Evolutionary conservation across 768 basidiomycete genomes (phyloP), one percentile per base, ranked within the genome.

Genomic region (Gloeostereum incarnatum): DNA sequence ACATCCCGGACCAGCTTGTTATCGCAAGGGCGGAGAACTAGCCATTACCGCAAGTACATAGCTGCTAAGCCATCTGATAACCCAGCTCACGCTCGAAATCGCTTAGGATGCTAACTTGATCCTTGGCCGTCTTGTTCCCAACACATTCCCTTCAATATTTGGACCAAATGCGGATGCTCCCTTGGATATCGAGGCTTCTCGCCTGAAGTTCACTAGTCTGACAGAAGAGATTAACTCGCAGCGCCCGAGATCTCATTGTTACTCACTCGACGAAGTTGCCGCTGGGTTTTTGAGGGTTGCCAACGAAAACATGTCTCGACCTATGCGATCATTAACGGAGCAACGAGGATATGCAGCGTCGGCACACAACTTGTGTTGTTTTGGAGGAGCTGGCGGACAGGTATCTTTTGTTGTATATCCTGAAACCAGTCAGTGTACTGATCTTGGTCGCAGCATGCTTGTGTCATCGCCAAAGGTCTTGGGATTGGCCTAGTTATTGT

Each of bases 281-380:
- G 6, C 46, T 25, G 73, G 79, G 3, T 82, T 81, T 55, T 69
- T 82, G 52, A 74, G 77, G 46, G 78, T 81, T 17, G 80, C 81
- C 8, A 83, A 83, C 42, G 80, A 82, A 60, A 76, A 74, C 0
- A 82, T 82, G 80, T 73, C 69, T 41, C 59, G 81, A 25, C 81
- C 81, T 3, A 81, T 83, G 35, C 69, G 81, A 5, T 66, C 75
- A 5, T 52, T 81, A 43, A 81, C 79, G 0, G 79, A 81, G 46
- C 75, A 77, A 3, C 56, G 75, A 13, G 78, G 78, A 17, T 71
- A 74, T 47, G 66, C 73, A 2, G 70, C 73, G 0, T 57, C 65
- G 3, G 69, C 67, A 42, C 78, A 80, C 42, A 17, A 73, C 33
- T 52, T 75, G 24, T 70, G 74, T 3, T 73, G 21, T 34, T 30